Conservation (phyloP, 2,329 filamentous ascomycete species). For the Paracorniculantispora psalliotae region DNA sequence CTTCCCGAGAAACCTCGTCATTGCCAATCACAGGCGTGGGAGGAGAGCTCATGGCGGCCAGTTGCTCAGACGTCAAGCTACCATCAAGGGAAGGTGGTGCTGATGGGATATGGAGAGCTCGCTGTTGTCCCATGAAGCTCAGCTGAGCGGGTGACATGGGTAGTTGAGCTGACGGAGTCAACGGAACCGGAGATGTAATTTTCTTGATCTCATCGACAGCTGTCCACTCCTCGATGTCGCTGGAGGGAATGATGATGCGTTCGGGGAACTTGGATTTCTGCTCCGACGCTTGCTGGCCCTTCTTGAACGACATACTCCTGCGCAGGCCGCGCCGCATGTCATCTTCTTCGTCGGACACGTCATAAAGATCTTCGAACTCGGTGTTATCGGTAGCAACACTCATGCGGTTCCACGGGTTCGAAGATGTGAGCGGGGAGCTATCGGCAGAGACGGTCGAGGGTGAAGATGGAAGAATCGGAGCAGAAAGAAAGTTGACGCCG, state of each 20-base stretch:
- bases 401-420: constrained; percentile 58
- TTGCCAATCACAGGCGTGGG: constrained; percentile 70
- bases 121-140: constrained; percentile 61
- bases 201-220: constrained; percentile 42
- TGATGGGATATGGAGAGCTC: constrained; percentile 62
- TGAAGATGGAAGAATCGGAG: constrained; percentile 57
- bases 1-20: constrained; percentile 48
- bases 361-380: constrained; percentile 84
- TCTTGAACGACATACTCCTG: constrained; percentile 33
- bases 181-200: constrained; percentile 53
- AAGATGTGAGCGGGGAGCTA: constrained; percentile 50
- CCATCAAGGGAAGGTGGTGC: constrained; percentile 86
- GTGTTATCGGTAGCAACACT: constrained; percentile 61
- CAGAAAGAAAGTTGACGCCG: constrained; percentile 59
- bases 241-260: constrained; percentile 48
- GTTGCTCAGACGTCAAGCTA: constrained; percentile 81
- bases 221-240: constrained; percentile 37
- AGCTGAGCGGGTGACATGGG: constrained; percentile 72
- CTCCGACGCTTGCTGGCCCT: constrained; percentile 32
- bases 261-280: constrained; percentile 25
- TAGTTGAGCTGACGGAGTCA: constrained; percentile 62
- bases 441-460: constrained; percentile 52
- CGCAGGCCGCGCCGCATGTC: constrained; percentile 21
- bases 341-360: constrained; percentile 75
- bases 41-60: constrained; percentile 77